Evolutionary conservation across 352 stramenopile genomes (phyloP).

Genomic region (Phytopythium ostracodes): DNA sequence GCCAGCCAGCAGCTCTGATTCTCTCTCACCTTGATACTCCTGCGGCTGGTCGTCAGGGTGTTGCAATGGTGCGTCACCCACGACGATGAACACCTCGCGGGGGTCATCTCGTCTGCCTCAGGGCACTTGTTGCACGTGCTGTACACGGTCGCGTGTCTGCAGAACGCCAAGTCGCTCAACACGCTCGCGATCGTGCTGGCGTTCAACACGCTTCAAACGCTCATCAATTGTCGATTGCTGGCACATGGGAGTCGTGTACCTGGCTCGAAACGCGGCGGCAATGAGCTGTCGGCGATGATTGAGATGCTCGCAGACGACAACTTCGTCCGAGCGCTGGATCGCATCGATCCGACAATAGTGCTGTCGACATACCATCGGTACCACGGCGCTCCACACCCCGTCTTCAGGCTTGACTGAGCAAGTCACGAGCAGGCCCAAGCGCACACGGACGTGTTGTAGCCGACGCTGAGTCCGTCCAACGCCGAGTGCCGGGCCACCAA

Average conservation of each 20-base stretch:
- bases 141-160: slow-evolving; percentile 28
- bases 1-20: slow-evolving; percentile 18
- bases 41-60: slow-evolving; percentile 21
- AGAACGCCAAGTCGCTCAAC: slow-evolving; percentile 26
- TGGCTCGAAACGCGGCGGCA: too few relatives aligned
- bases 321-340: too few relatives aligned
- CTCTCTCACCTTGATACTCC: slow-evolving; percentile 19
- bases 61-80: slow-evolving; percentile 15
- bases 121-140: slow-evolving; percentile 29
- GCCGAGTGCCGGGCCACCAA: too few relatives aligned
- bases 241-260: not conserved
- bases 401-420: too few relatives aligned
- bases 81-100: slow-evolving; percentile 20
- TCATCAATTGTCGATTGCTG: slow-evolving; percentile 10
- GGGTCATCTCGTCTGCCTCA: slow-evolving; percentile 1
- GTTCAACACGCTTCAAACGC: slow-evolving; percentile 15
- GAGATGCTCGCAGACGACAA: too few relatives aligned
- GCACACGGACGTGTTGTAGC: too few relatives aligned
- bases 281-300: too few relatives aligned
- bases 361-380: too few relatives aligned
- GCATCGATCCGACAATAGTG: too few relatives aligned
- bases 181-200: slow-evolving; percentile 19
- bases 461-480: too few relatives aligned
- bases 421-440: too few relatives aligned
- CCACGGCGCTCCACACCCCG: too few relatives aligned